A percentile compares a stretch with the other conserved stretches of the same genome.
phyloP scores from a whole-genome alignment of 768 basidiomycete genomes.

The Lanmaoa rubissima region DNA sequence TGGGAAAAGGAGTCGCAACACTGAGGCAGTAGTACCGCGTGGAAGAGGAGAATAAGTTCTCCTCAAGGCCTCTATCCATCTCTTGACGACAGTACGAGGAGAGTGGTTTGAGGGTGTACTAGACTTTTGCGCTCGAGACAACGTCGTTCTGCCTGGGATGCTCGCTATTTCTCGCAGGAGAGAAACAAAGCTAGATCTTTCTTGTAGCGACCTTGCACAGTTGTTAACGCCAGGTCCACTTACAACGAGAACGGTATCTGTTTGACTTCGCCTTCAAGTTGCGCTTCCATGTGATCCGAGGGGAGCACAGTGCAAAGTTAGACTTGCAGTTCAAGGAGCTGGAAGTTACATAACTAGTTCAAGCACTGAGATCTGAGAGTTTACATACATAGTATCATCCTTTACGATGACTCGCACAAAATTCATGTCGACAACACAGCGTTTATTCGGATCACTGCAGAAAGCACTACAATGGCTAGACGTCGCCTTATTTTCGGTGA shows the following conservation, averaged over 20 bases:
- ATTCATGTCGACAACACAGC: too few species aligned
- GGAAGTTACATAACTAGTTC: not conserved
- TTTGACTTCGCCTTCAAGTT: slow-evolving; percentile 2
- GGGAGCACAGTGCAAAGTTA: not conserved
- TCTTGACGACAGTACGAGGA: slow-evolving; percentile 39
- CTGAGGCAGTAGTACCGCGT: slow-evolving; percentile 49
- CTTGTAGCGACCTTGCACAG: not conserved
- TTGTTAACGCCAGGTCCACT: slow-evolving; percentile 16
- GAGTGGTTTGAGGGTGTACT: slow-evolving; percentile 24
- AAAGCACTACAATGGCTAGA: too few species aligned
- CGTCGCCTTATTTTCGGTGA: too few species aligned
- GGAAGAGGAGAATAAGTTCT: slow-evolving; percentile 48
- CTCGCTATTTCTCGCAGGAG: slow-evolving; percentile 46
- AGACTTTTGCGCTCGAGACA: slow-evolving; percentile 11
- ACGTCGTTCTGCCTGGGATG: slow-evolving; percentile 21
- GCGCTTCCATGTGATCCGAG: slow-evolving; percentile 13
- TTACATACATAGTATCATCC: not conserved
- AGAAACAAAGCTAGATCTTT: slow-evolving; percentile 44
- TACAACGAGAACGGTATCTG: slow-evolving; percentile 46
- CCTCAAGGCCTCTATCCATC: slow-evolving; percentile 46
- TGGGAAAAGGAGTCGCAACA: slow-evolving; percentile 82
- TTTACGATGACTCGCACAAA: not conserved
- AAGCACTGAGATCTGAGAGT: not conserved
- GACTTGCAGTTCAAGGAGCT: not conserved
- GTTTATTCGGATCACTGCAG: too few species aligned